Evolutionary conservation across 768 basidiomycete species (phyloP), one percentile per base, ranked within the genome.

Genomic region (Gloeophyllum trabeum): DNA sequence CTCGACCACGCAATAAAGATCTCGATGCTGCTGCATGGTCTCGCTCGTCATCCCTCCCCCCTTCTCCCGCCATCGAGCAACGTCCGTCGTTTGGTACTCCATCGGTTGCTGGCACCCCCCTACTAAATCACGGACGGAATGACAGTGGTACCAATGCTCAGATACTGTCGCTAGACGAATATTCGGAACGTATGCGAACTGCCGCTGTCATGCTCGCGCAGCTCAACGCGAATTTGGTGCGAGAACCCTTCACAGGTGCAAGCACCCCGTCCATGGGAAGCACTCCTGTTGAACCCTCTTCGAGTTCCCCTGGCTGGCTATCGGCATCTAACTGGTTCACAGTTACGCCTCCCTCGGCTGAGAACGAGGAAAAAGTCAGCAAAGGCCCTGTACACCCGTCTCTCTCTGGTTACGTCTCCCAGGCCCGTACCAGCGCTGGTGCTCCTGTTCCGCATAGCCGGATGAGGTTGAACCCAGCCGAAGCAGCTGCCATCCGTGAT

Each of bases 121-220:
- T 26, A 6, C 12, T 19, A 4, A 37, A 10, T 21, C 28, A 32
- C 16, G 10, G 10, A 10, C 28, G 28, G 10, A 38, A 43, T n/a
- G 32, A 40, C 25, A 39, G 41, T 24, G 47, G 40, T 16, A 32
- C 42, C 2, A 43, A 41, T 5, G 44, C 52, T 18, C 42, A 25
- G 35, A n/a, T 49, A 24, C 64, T 98, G 12, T 90, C 92, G 1
- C 66, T 99, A 19, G 94, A 99, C 51, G 94, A 99, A 51, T 99
- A 99, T 62, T 94, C 94, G 1, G 91, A 97, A 50, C 79, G 96
- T 40, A 99, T 99, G 96, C 79, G 90, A 5, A 96, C 92, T 6
- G 96, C 96, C 6, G 96, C 96, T 6, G 82, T 98, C 47, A 97
- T 99, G 96, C 79, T 99, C 22, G 81, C 96, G 1, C 96, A 99